Percentiles rank a stretch among this genome's conserved stretches.
Evolutionary conservation across 2,329 filamentous ascomycete genomes (phyloP).

Genomic region (Macrophomina pseudophaseolina): DNA sequence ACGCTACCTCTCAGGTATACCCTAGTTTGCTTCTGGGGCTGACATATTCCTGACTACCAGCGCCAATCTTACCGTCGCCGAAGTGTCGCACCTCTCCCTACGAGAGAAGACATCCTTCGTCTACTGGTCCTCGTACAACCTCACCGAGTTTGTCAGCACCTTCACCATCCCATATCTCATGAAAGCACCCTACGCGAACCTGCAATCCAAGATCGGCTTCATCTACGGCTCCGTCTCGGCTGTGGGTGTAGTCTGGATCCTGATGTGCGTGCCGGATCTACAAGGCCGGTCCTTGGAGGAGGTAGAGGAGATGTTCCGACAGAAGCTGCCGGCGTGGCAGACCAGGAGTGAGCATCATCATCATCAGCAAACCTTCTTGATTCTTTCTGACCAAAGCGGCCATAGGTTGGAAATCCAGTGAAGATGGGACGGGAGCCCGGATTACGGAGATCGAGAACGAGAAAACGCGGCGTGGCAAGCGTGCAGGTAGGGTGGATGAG

Average conservation of each 20-base stretch:
- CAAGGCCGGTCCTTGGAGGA: neutral
- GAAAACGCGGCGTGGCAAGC: neutral
- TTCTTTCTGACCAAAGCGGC: neutral
- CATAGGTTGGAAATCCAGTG: neutral
- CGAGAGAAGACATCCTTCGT: constrained; percentile 13
- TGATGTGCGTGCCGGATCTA: neutral
- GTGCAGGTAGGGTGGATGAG: neutral
- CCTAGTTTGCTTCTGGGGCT: neutral
- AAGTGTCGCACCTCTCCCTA: neutral
- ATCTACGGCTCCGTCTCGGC: neutral
- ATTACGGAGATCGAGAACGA: neutral
- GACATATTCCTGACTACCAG: neutral
- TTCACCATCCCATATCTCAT: constrained; percentile 9
- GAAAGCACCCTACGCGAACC: constrained; percentile 4
- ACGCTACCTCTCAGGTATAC: too few species aligned
- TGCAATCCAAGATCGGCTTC: constrained; percentile 3
- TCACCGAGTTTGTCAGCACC: neutral
- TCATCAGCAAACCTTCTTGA: neutral
- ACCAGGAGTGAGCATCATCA: neutral
- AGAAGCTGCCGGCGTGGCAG: neutral
- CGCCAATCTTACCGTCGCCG: constrained; percentile 2
- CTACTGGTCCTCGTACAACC: constrained; percentile 1
- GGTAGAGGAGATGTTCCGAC: neutral
- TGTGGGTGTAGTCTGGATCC: neutral
- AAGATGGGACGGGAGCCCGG: neutral